A percentile compares a stretch with the other conserved stretches of the same genome.
These are phyloP conservation scores for Solanum appendiculatum DNA, from an alignment of 257 asterid genomes.

Conservation along the genomic window DNA sequence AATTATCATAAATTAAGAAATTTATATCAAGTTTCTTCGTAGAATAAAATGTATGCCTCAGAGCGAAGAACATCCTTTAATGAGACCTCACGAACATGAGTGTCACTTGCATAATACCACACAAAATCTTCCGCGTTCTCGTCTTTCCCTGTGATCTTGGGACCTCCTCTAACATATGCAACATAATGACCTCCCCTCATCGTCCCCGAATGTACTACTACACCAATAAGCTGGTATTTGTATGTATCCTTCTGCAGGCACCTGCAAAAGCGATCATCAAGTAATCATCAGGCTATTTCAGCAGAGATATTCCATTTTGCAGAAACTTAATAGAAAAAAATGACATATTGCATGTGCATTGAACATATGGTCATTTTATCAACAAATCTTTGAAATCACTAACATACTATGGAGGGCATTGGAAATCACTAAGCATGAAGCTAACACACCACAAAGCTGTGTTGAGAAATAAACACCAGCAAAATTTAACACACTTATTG, in stretches of 20 bases:
- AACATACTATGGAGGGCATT: not conserved
- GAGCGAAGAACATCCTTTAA: slow-evolving; percentile 52
- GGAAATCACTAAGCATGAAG: not conserved
- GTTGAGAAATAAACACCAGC: not conserved
- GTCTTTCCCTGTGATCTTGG: slow-evolving; percentile 2
- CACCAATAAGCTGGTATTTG: slow-evolving; percentile 51
- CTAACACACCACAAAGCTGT: not conserved
- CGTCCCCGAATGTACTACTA: slow-evolving; percentile 73
- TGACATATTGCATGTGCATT: not conserved
- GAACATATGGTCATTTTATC: not conserved
- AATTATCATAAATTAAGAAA: not conserved
- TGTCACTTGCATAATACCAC: slow-evolving; percentile 81
- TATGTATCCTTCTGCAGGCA: slow-evolving; percentile 21
- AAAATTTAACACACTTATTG: not conserved
- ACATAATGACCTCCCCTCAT: slow-evolving; percentile 90
- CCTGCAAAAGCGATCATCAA: slow-evolving; percentile 13
- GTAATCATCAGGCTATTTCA: not conserved
- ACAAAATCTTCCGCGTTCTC: slow-evolving; percentile 9
- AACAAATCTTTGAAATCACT: not conserved
- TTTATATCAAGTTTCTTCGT: slow-evolving; percentile 45
- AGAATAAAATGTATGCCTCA: slow-evolving; percentile 81
- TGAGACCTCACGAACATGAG: slow-evolving; percentile 48
- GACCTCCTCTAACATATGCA: slow-evolving; percentile 57
- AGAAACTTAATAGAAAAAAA: not conserved
- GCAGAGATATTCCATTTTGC: not conserved